Percentiles rank a stretch among this genome's conserved stretches.
Conservation (phyloP, 148 eudicot genomes). For the Rhododendron molle region DNA sequence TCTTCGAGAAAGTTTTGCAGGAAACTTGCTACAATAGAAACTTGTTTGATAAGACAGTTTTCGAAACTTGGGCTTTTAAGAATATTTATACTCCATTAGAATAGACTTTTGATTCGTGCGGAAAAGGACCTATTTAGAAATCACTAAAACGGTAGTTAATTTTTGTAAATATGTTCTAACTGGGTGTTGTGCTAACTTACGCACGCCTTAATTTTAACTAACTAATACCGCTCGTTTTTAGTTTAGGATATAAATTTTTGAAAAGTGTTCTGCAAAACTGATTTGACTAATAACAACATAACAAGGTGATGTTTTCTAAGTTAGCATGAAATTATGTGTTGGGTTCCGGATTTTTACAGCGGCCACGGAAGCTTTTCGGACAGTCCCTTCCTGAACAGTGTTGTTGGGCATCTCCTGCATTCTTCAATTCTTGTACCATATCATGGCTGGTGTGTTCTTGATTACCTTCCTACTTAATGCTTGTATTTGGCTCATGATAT, state of each 20-base stretch:
- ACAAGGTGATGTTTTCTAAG: background rate
- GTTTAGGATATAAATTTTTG: background rate
- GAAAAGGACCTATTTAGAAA: background rate
- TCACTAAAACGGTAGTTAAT: background rate
- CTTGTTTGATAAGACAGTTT: background rate
- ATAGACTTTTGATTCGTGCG: background rate
- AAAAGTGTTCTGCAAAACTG: background rate
- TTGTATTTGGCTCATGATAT: background rate
- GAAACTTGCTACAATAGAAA: background rate
- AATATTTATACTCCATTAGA: background rate
- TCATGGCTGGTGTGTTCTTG: slow-evolving; percentile 31
- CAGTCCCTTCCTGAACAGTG: slow-evolving; percentile 25
- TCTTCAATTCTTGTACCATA: slow-evolving; percentile 37
- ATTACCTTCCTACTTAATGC: background rate
- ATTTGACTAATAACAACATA: background rate
- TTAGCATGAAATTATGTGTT: background rate
- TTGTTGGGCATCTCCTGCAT: slow-evolving; percentile 36
- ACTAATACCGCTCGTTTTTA: background rate
- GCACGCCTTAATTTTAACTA: background rate
- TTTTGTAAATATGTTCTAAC: background rate
- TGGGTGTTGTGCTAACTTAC: background rate
- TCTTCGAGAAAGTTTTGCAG: background rate
- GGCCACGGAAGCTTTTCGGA: slow-evolving; percentile 42
- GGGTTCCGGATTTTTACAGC: slow-evolving; percentile 18
- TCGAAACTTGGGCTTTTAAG: background rate